Evolutionary conservation across 345 rosid species (phyloP).

Genomic region (Salix koriyanagi): DNA sequence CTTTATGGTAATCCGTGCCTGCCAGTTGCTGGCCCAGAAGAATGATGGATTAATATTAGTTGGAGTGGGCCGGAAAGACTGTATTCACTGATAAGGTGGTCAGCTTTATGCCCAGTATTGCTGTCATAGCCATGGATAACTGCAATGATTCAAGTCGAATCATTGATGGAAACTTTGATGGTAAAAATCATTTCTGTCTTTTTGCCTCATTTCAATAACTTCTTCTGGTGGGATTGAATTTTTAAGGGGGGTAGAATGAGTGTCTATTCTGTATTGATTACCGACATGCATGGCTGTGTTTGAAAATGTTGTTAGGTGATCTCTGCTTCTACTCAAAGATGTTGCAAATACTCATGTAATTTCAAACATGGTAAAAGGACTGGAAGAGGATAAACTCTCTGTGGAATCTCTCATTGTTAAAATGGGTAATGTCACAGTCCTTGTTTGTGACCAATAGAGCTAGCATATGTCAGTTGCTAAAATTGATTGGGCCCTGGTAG

Average conservation of each 20-base stretch:
- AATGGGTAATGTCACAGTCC: neutral
- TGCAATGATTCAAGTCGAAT: constrained; percentile 85
- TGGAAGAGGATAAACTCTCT: neutral
- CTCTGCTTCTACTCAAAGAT: neutral
- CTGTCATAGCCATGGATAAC: constrained; percentile 87
- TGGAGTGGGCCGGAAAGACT: constrained; percentile 97
- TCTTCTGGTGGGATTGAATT: neutral
- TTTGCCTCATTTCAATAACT: neutral
- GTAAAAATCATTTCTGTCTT: constrained; percentile 34
- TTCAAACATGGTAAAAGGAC: neutral
- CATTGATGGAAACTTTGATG: constrained; percentile 94
- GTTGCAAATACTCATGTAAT: neutral
- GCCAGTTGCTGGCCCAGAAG: constrained; percentile 85
- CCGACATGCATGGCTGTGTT: neutral
- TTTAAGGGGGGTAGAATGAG: neutral
- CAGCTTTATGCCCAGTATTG: constrained; percentile 90
- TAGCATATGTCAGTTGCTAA: no score
- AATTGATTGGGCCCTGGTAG: no score
- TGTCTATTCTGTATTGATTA: neutral
- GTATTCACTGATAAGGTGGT: constrained; percentile 90
- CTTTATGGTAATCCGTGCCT: constrained; percentile 82
- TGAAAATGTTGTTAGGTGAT: neutral
- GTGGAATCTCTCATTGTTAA: neutral
- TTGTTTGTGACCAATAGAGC: no score
- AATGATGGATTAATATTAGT: constrained; percentile 84